Evolutionary conservation across 202 grass and related monocot species (phyloP).

Genomic region (Cymbopogon flexuosus): DNA sequence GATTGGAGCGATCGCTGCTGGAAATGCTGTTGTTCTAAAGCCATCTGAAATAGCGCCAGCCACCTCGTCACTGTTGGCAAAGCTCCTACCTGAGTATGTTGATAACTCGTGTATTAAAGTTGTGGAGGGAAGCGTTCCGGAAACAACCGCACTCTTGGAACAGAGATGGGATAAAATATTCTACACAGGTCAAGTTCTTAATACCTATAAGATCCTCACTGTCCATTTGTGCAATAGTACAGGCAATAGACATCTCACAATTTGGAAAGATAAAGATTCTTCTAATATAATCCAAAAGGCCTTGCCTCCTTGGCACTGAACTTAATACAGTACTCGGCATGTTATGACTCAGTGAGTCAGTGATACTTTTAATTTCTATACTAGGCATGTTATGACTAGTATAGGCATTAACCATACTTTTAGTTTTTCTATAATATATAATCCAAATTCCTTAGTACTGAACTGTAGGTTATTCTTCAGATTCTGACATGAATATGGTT

Average conservation of each 20-base stretch:
- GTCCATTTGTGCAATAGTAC: too few species aligned
- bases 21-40: slow-evolving; percentile 80
- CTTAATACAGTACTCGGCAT: too few species aligned
- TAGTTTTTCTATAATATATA: too few species aligned
- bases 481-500: background rate
- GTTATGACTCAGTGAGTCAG: too few species aligned
- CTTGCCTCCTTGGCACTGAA: too few species aligned
- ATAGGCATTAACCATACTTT: too few species aligned
- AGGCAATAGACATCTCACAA: too few species aligned
- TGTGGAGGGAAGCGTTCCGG: slow-evolving; percentile 62
- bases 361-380: too few species aligned
- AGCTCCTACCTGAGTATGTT: slow-evolving; percentile 70
- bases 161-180: slow-evolving; percentile 98
- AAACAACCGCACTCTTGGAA: slow-evolving; percentile 70
- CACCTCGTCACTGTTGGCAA: slow-evolving; percentile 62
- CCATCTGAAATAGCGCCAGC: slow-evolving; percentile 85
- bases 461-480: background rate
- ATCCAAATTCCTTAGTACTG: background rate
- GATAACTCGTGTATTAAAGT: slow-evolving; percentile 88
- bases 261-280: too few species aligned
- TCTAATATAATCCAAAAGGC: too few species aligned
- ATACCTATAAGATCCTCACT: too few species aligned
- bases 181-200: slow-evolving; percentile 65
- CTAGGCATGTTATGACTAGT: too few species aligned
- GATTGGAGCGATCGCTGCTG: slow-evolving; percentile 88